Base-by-base conservation (phyloP, 163 green algal species). In the Trebouxia gelatinosa region DNA sequence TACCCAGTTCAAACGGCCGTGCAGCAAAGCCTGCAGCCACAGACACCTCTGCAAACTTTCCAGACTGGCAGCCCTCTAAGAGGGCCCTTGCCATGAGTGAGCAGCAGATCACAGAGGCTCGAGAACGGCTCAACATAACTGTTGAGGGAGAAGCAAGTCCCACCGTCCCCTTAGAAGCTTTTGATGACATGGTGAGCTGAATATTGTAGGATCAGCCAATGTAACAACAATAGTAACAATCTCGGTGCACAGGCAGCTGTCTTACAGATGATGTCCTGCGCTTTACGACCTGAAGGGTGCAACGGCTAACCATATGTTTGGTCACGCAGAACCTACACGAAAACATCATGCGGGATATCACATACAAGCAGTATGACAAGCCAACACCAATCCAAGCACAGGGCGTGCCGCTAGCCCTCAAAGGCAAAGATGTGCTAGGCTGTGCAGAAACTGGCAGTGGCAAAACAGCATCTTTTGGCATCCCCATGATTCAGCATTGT, bases 391-490 rank as follows among this genome's bases (percentile, higher is more conserved):
- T 99, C 72, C 96, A 99, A 86, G 89, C 94, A 0, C 93, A 98
- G 85, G 91, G 91, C 29, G 99, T 96, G 95, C 95, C 96, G 19
- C 96, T 98, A 85, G 95, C 95, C 0, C 80, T 99, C 66, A 82
- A 94, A 74, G 95, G 95, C 0, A 85, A 93, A 19, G 96, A 99
- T 85, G 79, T 99, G n/a, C 91, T 99, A 5, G 94, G 91, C 40
- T 86, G 99, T 35, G 96, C 96, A 9, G 93, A 99, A 85, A 99
- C 96, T 35, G 96, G 96, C 13, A 96, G 88, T 29, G 96, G 96
- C 74, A 99, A 99, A 84, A 99, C 31, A 91, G 93, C n/a, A 98
- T 98, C 84, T 85, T 99, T 88, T 99, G 70, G 96, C 95, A 38
- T 88, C 98, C 19, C 89, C 97, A 78, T 96, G 98, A 89, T 95